phyloP scores from a whole-genome alignment of 495 filamentous ascomycete species.

The Neohortaea acidophila region DNA sequence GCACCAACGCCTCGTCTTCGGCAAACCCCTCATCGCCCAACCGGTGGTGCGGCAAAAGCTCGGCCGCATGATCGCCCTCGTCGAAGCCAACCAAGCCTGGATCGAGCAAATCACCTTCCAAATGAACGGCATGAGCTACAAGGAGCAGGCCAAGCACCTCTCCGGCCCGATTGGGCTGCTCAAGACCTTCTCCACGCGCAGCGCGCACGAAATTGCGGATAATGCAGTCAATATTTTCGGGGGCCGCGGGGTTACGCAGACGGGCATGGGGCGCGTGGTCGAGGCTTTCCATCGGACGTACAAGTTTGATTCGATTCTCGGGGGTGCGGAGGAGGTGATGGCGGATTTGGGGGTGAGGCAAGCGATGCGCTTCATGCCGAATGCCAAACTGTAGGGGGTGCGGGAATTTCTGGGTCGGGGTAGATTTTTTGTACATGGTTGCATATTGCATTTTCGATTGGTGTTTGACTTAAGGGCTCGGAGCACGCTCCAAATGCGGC shows the following conservation, averaged over 20 bases:
- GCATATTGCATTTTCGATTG: too few species aligned
- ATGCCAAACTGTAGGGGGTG: constrained; percentile 52
- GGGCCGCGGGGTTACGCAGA: constrained; percentile 64
- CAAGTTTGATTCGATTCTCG: constrained; percentile 80
- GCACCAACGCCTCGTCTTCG: constrained; percentile 77
- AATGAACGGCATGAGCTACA: constrained; percentile 75
- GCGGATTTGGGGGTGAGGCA: constrained; percentile 70
- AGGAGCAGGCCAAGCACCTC: constrained; percentile 57
- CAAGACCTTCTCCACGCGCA: constrained; percentile 61
- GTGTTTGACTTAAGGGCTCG: too few species aligned
- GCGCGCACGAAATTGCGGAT: constrained; percentile 69
- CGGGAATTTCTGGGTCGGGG: too few species aligned
- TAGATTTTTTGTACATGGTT: too few species aligned
- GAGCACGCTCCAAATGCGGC: too few species aligned
- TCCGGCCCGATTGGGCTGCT: constrained; percentile 72
- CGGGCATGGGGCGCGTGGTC: constrained; percentile 65
- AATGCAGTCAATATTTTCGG: constrained; percentile 78
- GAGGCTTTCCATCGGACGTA: constrained; percentile 74
- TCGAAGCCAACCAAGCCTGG: constrained; percentile 73
- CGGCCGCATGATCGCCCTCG: constrained; percentile 73
- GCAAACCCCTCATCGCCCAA: constrained; percentile 66
- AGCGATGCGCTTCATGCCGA: constrained; percentile 69
- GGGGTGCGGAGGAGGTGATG: constrained; percentile 71
- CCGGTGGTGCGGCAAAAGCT: constrained; percentile 80
- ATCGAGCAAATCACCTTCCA: constrained; percentile 72